A percentile compares a stretch with the other conserved stretches of the same genome.
These are phyloP conservation scores for Miamiensis avidus DNA, from an alignment of 169 alveolate species.

Conservation along the genomic window DNA sequence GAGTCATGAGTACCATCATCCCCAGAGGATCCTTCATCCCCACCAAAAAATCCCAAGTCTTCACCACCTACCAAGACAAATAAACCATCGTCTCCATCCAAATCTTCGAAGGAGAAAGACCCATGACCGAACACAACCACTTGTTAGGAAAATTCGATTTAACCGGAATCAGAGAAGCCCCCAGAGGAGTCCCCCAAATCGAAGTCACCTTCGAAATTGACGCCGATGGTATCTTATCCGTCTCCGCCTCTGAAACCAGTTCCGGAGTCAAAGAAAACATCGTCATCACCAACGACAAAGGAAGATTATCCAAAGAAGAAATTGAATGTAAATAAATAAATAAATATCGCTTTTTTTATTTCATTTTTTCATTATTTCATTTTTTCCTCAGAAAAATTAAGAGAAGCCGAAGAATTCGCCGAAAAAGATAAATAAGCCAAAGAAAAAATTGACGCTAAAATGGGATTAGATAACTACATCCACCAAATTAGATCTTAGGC, in stretches of 20 bases:
- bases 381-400: slow-evolving; percentile 75
- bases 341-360: background rate
- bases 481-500: slow-evolving; percentile 91
- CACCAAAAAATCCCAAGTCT: slow-evolving; percentile 93
- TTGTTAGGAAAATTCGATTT: slow-evolving; percentile 95
- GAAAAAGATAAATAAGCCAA: slow-evolving; percentile 92
- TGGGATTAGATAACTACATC: slow-evolving; percentile 91
- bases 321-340: slow-evolving; percentile 75
- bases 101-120: slow-evolving; percentile 97
- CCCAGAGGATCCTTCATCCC: slow-evolving; percentile 95
- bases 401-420: slow-evolving; percentile 95
- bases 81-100: slow-evolving; percentile 95
- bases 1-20: slow-evolving; percentile 95
- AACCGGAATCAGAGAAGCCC: slow-evolving; percentile 95
- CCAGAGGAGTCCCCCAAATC: slow-evolving; percentile 96
- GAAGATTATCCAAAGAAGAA: slow-evolving; percentile 93
- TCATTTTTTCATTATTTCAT: background rate
- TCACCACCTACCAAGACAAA: slow-evolving; percentile 95
- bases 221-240: slow-evolving; percentile 95
- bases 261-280: slow-evolving; percentile 93
- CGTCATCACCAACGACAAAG: slow-evolving; percentile 95
- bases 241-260: slow-evolving; percentile 95
- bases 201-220: slow-evolving; percentile 97
- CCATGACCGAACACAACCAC: slow-evolving; percentile 97
- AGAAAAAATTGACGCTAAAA: slow-evolving; percentile 93